Evolutionary conservation across 345 rosid species (phyloP), one percentile per base, ranked within the genome.

Genomic region (Heritiera littoralis): DNA sequence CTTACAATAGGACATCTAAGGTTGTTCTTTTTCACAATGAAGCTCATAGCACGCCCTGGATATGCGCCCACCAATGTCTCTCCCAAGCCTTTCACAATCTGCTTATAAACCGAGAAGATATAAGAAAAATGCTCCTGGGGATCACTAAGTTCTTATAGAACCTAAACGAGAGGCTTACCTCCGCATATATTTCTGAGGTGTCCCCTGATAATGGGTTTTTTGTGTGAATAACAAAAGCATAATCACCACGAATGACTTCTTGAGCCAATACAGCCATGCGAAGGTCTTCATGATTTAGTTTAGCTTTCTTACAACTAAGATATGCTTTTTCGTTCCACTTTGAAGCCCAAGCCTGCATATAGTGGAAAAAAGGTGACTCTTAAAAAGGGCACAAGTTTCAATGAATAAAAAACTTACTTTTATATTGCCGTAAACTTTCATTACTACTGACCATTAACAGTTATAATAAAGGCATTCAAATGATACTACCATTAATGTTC

Each of bases 301-400:
- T 85, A 46, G 79, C 85, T 80, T 81, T 87, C 83, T 58, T 80
- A 61, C 85, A 79, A 80, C 86, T 85, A 59, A 81, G 30, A 79
- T 72, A 85, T 60, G 85, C 84, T 85, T 85, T 85, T 77, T 87
- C 88, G 52, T 87, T 87, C 88, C 88, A 85, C 52, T 87, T 87
- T 35, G 89, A 87, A 81, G 88, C 86, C 89, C 89, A 87, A 55
- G 85, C 88, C 88, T 81, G 70, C 17, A 66, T 43, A 69, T 30
- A 48, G 66, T 15, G 52, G 41, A n/a, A 4, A n/a, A 77, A 41
- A 59, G 20, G 75, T 30, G 75, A 49, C 60, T 72, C 12, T 5
- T 51, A 14, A 52, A 51, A 71, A 51, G n/a, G 43, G 54, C 73
- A 68, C 38, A 45, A 68, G 41, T 68, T 68, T n/a, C 7, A 45